Percentiles rank a stretch among this genome's conserved stretches.
phyloP scores from a whole-genome alignment of 2,329 filamentous ascomycete genomes.

The Neonectria faginata region DNA sequence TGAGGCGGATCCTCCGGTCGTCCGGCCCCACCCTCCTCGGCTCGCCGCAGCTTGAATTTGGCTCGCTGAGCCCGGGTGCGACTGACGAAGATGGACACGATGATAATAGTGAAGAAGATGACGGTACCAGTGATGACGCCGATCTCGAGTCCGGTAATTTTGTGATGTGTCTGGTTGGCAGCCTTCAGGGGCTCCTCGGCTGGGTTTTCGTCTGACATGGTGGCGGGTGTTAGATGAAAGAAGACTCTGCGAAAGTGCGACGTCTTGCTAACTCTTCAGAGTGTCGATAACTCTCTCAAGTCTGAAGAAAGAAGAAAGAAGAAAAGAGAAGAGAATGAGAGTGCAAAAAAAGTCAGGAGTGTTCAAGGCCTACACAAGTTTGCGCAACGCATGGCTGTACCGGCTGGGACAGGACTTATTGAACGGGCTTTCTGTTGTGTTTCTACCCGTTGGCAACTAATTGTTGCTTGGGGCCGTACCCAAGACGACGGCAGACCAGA shows the following conservation, averaged over 20 bases:
- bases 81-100: conserved; percentile 41
- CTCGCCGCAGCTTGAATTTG: conserved; percentile 20
- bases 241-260: background rate
- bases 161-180: background rate
- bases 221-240: background rate
- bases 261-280: background rate
- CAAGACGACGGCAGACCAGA: background rate
- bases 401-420: background rate
- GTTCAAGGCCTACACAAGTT: background rate
- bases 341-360: background rate
- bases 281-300: background rate
- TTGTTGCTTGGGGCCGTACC: background rate
- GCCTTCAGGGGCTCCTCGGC: background rate
- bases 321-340: background rate
- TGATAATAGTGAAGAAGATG: conserved; percentile 37
- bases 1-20: conserved; percentile 15
- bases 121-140: conserved; percentile 44
- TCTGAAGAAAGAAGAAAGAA: background rate
- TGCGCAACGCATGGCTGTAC: background rate
- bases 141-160: conserved; percentile 45
- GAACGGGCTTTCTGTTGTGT: background rate
- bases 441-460: background rate
- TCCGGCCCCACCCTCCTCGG: conserved; percentile 30
- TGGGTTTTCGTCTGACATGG: background rate
- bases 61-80: conserved; percentile 34